phyloP scores from a whole-genome alignment of 78 protist genomes.

The Dictyostelium intermedium region DNA sequence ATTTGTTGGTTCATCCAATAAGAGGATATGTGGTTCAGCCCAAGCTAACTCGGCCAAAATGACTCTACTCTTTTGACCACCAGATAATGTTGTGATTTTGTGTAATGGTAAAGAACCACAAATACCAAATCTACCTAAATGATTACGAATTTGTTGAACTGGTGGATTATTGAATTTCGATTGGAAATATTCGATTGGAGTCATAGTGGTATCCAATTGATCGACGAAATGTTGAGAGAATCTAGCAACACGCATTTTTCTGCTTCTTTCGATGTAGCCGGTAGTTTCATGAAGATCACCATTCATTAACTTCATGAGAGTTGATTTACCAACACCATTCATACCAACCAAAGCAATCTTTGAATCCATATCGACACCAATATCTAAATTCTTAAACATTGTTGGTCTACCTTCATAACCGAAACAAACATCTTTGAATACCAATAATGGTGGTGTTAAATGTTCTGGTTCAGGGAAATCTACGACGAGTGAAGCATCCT shows the following conservation, averaged over 20 bases:
- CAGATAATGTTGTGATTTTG: constrained; percentile 86
- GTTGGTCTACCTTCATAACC: constrained; percentile 66
- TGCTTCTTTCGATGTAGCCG: constrained; percentile 82
- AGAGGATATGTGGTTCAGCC: constrained; percentile 93
- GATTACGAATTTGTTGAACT: constrained; percentile 61
- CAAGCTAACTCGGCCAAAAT: constrained; percentile 92
- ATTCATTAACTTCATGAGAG: constrained; percentile 89
- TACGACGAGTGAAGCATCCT: constrained; percentile 50
- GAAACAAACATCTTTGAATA: constrained; percentile 83
- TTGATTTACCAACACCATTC: constrained; percentile 96
- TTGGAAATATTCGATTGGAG: constrained; percentile 87
- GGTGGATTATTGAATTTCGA: constrained; percentile 73
- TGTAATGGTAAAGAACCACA: constrained; percentile 54
- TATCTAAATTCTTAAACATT: constrained; percentile 87
- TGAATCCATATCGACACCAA: constrained; percentile 84
- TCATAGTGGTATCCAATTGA: constrained; percentile 82
- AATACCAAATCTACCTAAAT: constrained; percentile 89
- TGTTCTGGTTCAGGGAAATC: constrained; percentile 80
- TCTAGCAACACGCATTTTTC: constrained; percentile 83
- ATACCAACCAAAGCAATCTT: constrained; percentile 95
- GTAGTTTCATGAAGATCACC: constrained; percentile 88
- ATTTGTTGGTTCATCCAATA: constrained; percentile 97
- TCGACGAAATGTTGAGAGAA: constrained; percentile 95
- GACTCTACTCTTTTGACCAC: constrained; percentile 97
- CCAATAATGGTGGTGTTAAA: constrained; percentile 51